Base-by-base conservation (phyloP, 805 yeast species). In the Ogataea nonfermentans region DNA sequence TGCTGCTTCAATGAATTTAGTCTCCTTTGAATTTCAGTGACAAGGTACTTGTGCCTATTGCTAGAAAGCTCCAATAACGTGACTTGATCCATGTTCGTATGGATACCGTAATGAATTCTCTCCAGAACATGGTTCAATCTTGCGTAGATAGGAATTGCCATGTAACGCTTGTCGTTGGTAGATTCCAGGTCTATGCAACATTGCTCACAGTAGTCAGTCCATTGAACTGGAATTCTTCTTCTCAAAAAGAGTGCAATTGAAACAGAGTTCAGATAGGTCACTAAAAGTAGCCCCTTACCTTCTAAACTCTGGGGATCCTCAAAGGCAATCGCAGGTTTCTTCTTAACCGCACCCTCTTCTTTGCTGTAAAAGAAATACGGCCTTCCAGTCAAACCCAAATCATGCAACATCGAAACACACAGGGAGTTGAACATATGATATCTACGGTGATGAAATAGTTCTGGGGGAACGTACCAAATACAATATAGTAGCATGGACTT, bases 391-490 rank as follows among this genome's bases (percentile, higher is more conserved):
- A 88, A 70, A 0, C 95, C 95, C 38, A 89, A 62, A 57, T 89
- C 96, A 51, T 78, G 82, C 2, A 84, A 72, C 61, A 89, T 67
- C 4, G 83, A 69, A 10, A 81, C 76, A 37, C 89, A 78, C 15
- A 86, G 65, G 10, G 76, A 67, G 39, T 78, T 76, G 47, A 86
- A 71, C 37, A 87, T 66, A 56, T 85, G 93, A 48, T 81, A 80
- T 33, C 95, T 75, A 41, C 95, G 76, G 51, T 84, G 84, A 47
- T 80, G 84, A 48, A 85, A 84, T 50, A 85, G 67, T 59, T 87
- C 96, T 0, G 95, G 85, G 4, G 86, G 76, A 48, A 84, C 85
- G 56, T 87, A 88, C 95, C 95, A 89, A 20, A 81, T 60, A 17
- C 84, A 73, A 37, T 84, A 65, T 5, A 85, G 53, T 13, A 84